Evolutionary conservation across 1,284 basidiomycete genomes (phyloP).

Genomic region (Coriolopsis trogii): DNA sequence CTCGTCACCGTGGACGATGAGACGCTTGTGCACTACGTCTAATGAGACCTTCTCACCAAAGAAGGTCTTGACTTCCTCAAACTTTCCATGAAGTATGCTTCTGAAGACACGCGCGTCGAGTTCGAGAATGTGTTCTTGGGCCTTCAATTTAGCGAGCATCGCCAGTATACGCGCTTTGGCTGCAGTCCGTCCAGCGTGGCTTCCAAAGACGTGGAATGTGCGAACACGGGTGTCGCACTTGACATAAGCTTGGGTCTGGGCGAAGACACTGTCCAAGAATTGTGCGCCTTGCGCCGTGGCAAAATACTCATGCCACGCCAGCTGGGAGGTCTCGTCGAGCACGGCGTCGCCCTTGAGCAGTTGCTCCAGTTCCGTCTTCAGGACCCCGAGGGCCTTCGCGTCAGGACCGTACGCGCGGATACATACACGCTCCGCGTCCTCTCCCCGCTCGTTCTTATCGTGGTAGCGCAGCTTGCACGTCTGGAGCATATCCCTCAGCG

Average conservation of each 20-base stretch:
- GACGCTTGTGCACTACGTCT: conserved; percentile 37
- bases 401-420: conserved; percentile 44
- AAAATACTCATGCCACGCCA: conserved; percentile 53
- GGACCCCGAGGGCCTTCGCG: conserved; percentile 35
- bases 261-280: conserved; percentile 39
- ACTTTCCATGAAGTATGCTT: conserved; percentile 40
- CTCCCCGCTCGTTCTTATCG: conserved; percentile 29
- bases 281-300: conserved; percentile 39
- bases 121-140: conserved; percentile 37
- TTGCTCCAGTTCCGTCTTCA: conserved; percentile 39
- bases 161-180: conserved; percentile 33
- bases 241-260: conserved; percentile 38
- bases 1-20: conserved; percentile 41
- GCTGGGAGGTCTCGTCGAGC: conserved; percentile 34
- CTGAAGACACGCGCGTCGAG: conserved; percentile 38
- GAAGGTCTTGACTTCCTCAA: conserved; percentile 37
- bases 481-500: conserved; percentile 26
- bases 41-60: conserved; percentile 45
- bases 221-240: conserved; percentile 41
- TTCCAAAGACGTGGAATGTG: conserved; percentile 43
- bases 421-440: conserved; percentile 30
- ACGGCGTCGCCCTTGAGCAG: conserved; percentile 41
- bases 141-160: conserved; percentile 35
- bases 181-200: conserved; percentile 28
- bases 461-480: conserved; percentile 39